Evolutionary conservation across 192 early-diverging fungal genomes (phyloP).

Genomic region (Backusella circina): DNA sequence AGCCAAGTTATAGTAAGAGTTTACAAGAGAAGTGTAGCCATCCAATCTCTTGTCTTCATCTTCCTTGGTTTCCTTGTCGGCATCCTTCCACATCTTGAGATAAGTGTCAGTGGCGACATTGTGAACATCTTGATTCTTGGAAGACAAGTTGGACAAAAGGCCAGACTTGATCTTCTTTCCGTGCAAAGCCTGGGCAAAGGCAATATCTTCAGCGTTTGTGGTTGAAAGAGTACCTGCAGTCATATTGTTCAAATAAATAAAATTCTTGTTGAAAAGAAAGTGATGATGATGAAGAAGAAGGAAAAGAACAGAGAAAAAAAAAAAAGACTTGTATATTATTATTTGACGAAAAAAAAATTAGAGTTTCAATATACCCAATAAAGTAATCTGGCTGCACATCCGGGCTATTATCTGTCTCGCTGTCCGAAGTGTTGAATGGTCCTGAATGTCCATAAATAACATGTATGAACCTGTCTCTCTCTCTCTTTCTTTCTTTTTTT

Average conservation of each 20-base stretch:
- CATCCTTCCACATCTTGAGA: conserved; percentile 65
- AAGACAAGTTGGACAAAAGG: conserved; percentile 45
- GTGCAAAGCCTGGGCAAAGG: conserved; percentile 50
- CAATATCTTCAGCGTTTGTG: conserved; percentile 46
- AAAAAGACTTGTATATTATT: not conserved
- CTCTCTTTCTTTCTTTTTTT: not conserved
- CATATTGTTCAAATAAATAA: conserved; percentile 4
- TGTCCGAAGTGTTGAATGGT: not conserved
- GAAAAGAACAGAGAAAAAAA: not conserved
- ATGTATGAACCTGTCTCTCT: not conserved
- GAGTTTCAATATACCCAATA: not conserved
- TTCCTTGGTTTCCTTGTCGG: conserved; percentile 46
- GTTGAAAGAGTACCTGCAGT: conserved; percentile 28
- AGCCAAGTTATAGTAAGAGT: conserved; percentile 80
- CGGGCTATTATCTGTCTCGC: conserved; percentile 4
- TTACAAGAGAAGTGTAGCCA: conserved; percentile 68
- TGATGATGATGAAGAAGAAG: not conserved
- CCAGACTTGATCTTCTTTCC: conserved; percentile 38
- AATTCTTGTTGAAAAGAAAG: conserved; percentile 11
- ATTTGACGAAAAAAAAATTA: not conserved
- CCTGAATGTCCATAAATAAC: not conserved
- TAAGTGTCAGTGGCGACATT: conserved; percentile 67
- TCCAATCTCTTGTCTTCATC: conserved; percentile 57
- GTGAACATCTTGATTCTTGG: conserved; percentile 68
- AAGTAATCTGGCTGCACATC: conserved; percentile 12